Base-by-base conservation (phyloP, 306 rosid genomes). In the Dalbergia cultrata region DNA sequence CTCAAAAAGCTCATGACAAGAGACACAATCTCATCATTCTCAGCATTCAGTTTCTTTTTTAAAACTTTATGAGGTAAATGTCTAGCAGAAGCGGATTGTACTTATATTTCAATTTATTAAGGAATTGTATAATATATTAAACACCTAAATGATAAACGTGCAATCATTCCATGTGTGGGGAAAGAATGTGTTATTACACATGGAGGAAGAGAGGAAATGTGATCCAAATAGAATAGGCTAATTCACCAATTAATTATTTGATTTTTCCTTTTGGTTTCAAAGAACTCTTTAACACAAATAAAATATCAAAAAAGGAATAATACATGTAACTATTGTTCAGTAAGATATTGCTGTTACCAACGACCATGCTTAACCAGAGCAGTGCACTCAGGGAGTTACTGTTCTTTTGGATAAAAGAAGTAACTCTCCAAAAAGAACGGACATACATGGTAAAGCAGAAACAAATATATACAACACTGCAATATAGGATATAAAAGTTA, bases 231-330 rank as follows among this genome's bases (percentile, higher is more conserved):
- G 44, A 67, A 45, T 59, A 62, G 53, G 60, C 76, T 39, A 57
- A 14, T 56, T 45, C 52, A 31, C 70, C 17, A 74, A 63, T 63
- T 57, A 70, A 58, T 49, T 59, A 31, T 58, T 73, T 18, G 13
- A 67, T 21, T 17, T 54, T 9, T 26, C 66, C 8, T 7, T 43
- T 49, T 18, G 1, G 4, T 7, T 73, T 67, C 53, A n/a, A 13
- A 69, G 14, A 54, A 17, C 60, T 3, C 58, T 26, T 52, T 4
- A 72, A 65, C 76, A 45, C 22, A 65, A 78, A 5, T 21, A 78
- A 73, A 57, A 83, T 35, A 41, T 47, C 33, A 22, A 33, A 37
- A 4, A 72, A 35, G 65, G 11, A 78, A 72, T 13, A 18, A 70
- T 49, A 70, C 41, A 53, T 8, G 74, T 26, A 26, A 26, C 31